Evolutionary conservation across 2,329 filamentous ascomycete species (phyloP).

Genomic region (Paraphaeosphaeria sporulosa): DNA sequence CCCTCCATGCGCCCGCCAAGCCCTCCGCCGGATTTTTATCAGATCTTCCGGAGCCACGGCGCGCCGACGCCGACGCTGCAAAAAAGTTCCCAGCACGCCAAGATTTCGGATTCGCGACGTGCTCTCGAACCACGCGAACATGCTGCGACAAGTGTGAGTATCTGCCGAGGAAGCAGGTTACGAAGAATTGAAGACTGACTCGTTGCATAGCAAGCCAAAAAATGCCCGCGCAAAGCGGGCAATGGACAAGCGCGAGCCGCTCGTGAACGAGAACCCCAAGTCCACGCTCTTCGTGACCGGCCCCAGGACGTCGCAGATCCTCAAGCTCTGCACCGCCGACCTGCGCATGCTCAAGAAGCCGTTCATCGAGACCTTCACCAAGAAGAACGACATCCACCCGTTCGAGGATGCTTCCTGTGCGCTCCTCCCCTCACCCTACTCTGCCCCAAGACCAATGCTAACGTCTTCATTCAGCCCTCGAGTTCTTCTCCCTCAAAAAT

Average conservation of each 20-base stretch:
- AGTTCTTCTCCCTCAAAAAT: slow-evolving; percentile 98
- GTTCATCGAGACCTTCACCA: slow-evolving; percentile 87
- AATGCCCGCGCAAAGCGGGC: slow-evolving; percentile 93
- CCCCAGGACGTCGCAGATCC: slow-evolving; percentile 80
- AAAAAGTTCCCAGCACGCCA: slow-evolving; percentile 29
- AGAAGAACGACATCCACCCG: slow-evolving; percentile 95
- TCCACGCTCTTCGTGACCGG: slow-evolving; percentile 88
- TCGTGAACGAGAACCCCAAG: slow-evolving; percentile 88
- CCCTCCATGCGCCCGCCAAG: slow-evolving; percentile 17
- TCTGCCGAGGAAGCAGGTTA: not conserved
- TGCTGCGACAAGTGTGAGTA: slow-evolving; percentile 44
- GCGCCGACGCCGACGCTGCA: slow-evolving; percentile 19
- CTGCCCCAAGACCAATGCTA: too few species aligned
- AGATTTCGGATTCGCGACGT: slow-evolving; percentile 29
- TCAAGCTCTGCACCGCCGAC: slow-evolving; percentile 84
- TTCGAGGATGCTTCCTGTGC: slow-evolving; percentile 82
- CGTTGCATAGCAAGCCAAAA: slow-evolving; percentile 65
- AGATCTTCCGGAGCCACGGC: slow-evolving; percentile 22
- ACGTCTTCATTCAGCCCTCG: slow-evolving; percentile 61
- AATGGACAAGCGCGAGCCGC: slow-evolving; percentile 90
- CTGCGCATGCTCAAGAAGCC: slow-evolving; percentile 85
- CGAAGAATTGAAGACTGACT: not conserved
- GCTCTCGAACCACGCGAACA: slow-evolving; percentile 25
- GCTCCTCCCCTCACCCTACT: not conserved
- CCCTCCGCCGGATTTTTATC: slow-evolving; percentile 15